Evolutionary conservation across 345 rosid genomes (phyloP), one percentile per base, ranked within the genome.

Genomic region (Microcos paniculata): DNA sequence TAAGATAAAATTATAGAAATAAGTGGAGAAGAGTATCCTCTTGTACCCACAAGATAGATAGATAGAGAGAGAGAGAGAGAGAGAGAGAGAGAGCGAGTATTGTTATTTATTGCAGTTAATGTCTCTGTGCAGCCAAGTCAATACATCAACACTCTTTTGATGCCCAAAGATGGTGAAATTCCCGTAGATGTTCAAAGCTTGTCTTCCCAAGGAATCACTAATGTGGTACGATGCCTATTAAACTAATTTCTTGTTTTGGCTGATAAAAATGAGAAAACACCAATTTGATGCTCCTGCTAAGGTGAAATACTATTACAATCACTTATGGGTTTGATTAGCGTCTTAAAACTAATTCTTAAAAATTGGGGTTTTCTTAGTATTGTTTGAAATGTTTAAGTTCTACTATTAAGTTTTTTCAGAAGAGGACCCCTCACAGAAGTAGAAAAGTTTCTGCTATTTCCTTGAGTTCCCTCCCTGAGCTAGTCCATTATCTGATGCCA

Each of bases 111-210:
- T 69, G 48, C 40, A 9, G 28, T 65, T 66, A 48, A 15, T 71
- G 66, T 66, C 71, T 80, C 55, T 80, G 45, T 89, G 87, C 93
- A 94, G 98, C 91, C 92, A 64, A 82, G 85, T 79, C 84, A 88
- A 80, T 92, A 94, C 80, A 81, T 94, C 79, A 91, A 91, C 78
- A 87, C 94, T 11, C 84, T 94, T 79, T 81, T 94, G 78, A 97
- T 92, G 76, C 96, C 97, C 16, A 88, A 85, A 82, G 92, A 86
- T 68, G 88, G 95, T 77, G 87, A 81, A 67, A 84, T 94, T 82
- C 85, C 82, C 11, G 76, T 91, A 56, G 92, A 94, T 78, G 73
- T 83, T 70, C 78, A 90, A 77, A 46, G 59, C 64, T 83, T 92
- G 87, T 74, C 83, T 77, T 73, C 83, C 78, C 97, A 83, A 79